These are phyloP conservation scores for Aspergillus biplanus DNA, from an alignment of 495 filamentous ascomycete species.

Conservation along the genomic window DNA sequence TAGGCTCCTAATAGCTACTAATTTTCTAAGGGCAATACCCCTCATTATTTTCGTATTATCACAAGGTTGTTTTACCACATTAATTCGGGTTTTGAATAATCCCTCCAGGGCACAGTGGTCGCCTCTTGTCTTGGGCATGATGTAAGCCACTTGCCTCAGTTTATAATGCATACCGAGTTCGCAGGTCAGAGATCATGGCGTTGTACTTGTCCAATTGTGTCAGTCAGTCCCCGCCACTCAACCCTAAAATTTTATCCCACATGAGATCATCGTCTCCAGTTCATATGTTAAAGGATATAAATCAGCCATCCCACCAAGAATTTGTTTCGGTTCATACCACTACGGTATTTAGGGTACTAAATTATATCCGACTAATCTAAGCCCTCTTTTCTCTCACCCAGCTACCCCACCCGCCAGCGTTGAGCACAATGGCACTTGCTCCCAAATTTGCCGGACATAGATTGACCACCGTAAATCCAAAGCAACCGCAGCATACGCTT, in stretches of 20 bases:
- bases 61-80: no score
- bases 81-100: no score
- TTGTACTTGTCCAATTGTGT: background rate
- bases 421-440: slow-evolving; percentile 65
- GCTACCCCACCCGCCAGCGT: no score
- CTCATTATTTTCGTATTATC: no score
- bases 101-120: no score
- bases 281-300: background rate
- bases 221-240: background rate
- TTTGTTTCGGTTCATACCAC: no score
- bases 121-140: no score
- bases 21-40: no score
- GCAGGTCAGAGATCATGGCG: no score
- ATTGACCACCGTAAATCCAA: slow-evolving; percentile 45
- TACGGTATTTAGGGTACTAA: background rate
- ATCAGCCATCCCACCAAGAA: no score
- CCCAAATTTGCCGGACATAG: slow-evolving; percentile 76
- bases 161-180: no score
- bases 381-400: background rate
- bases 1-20: background rate
- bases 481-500: slow-evolving; percentile 66
- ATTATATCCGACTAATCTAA: background rate
- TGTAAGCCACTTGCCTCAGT: no score
- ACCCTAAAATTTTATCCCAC: background rate
- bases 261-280: background rate